Evolutionary conservation across 2,329 filamentous ascomycete species (phyloP), one percentile per base, ranked within the genome.

Genomic region (Fusarium domesticum): DNA sequence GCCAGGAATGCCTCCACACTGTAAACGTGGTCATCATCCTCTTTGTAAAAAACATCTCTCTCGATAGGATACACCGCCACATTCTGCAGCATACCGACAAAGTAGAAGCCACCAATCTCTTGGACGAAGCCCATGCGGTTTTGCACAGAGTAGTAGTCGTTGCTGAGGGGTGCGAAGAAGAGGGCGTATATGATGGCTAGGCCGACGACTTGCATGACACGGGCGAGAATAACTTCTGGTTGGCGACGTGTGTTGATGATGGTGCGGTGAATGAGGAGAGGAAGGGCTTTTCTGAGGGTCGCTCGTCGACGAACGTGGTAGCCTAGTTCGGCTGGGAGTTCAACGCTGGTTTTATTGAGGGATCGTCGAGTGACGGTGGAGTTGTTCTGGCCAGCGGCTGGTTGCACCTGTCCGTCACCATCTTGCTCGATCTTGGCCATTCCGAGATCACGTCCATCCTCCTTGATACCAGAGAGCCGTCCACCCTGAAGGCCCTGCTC

Each of bases 41-140:
- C 87, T 53, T 83, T 78, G 59, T 89, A 88, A 62, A 89, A 90
- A 1, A 89, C 85, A 44, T 88, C 84, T 4, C 84, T 75, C 59
- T 89, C 86, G 32, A 70, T 70, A 0, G 86, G 86, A 58, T 89
- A 89, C 6, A 87, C 75, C 3, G 85, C 84, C 4, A 89, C 83
- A 57, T 89, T 89, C 63, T 90, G 85, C 11, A 90, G 73, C 85
- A 90, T 89, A 19, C 86, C 86, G 2, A 87, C 79, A 54, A 87
- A 87, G 64, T 87, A 86, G 28, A 87, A 78, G 0, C 85, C 82
- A 1, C 81, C 78, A 20, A 89, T 75, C 59, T 90, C 80, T 51
- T 89, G 83, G 1, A 89, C 70, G 53, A 89, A 85, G 0, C 87
- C 87, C 55, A 90, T 76, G 2, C 86, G 78, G 39, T 83, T 87